Base-by-base conservation (phyloP, 768 basidiomycete genomes). In the Leccinum variicolor region DNA sequence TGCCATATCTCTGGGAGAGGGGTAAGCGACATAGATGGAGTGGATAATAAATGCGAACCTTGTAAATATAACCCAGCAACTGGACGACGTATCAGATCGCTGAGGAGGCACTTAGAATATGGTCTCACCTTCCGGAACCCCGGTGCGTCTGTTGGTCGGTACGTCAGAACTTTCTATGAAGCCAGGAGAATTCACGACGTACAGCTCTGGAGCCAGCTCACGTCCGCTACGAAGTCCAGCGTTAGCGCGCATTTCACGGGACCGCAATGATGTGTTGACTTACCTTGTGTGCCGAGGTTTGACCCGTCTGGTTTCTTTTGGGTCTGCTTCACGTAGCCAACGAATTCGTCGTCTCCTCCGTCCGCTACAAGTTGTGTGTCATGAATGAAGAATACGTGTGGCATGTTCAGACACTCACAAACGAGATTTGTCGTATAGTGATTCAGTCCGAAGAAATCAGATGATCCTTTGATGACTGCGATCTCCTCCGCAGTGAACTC, bases 381-480 rank as follows among this genome's bases (percentile, higher is more conserved):
- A 14, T 52, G 33, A 29, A 34, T 47, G 7, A 28, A 49, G 17
- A 49, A 49, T 49, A 28, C 6, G 25, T 10, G n/a, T 17, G 21
- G 29, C 29, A 31, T 21, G n/a, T 6, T 21, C 21, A n/a, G n/a
- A 55, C 13, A 73, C 82, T 63, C 48, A 86, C 86, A 77, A 69
- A 80, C 80, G 49, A 89, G 77, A 62, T 87, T 82, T n/a, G 85
- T 88, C 3, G 86, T 88, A 65, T 89, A 89, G 0, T 86, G 87
- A 70, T 89, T 89, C 80, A 89, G 81, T 34, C 87, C 87, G 66
- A 87, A 89, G 70, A 88, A 89, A 68, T 89, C 87, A 1, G 84
- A 85, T 3, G 85, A 87, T 34, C 82, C 85, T 54, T 84, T 81
- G 46, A 89, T 82, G 26, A 88, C 63, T 0, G 71, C 74, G 58